Evolutionary conservation across 345 rosid genomes (phyloP), one percentile per base, ranked within the genome.

Genomic region (Citrus glauca): DNA sequence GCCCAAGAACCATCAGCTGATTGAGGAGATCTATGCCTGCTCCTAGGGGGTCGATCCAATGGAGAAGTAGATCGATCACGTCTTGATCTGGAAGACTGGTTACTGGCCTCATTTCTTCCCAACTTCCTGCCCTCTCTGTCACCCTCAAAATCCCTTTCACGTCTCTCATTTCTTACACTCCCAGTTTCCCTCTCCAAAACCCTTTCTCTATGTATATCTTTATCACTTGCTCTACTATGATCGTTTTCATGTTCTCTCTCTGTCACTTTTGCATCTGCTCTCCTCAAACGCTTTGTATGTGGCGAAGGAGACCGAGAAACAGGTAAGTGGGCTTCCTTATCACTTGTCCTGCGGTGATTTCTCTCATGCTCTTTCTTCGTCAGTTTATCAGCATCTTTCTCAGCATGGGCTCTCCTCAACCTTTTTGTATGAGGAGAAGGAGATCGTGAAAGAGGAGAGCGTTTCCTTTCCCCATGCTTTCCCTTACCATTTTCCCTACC

Each of bases 371-470:
- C 69, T 67, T 76, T 86, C 64, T 87, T 90, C 32, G 69, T 61
- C 22, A 77, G 84, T 82, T 85, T 85, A 77, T 82, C 89, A 68
- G 66, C 76, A 64, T 82, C 90, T 68, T 81, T 87, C 56, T 89
- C 95, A 30, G 75, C 83, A 80, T 86, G 89, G 57, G 87, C 88
- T 83, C 87, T 86, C 81, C 85, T 88, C 80, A 96, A 62, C 64
- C 91, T 87, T 82, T 88, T 94, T 5, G 93, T 90, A 35, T 84
- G 85, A 3, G 93, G 97, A 69, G 98, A 96, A 74, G 94, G 98
- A 74, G 97, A 93, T 72, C 78, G 81, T 24, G 91, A 84, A 66
- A 74, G 66, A 35, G 86, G 87, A 50, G 71, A 30, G 16, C 6
- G 24, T 6, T 25, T 64, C 66, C 81, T 82, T 65, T 84, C 87